These are phyloP conservation scores for Tanacetum coccineum DNA, from an alignment of 129 eudicot species.

Conservation along the genomic window DNA sequence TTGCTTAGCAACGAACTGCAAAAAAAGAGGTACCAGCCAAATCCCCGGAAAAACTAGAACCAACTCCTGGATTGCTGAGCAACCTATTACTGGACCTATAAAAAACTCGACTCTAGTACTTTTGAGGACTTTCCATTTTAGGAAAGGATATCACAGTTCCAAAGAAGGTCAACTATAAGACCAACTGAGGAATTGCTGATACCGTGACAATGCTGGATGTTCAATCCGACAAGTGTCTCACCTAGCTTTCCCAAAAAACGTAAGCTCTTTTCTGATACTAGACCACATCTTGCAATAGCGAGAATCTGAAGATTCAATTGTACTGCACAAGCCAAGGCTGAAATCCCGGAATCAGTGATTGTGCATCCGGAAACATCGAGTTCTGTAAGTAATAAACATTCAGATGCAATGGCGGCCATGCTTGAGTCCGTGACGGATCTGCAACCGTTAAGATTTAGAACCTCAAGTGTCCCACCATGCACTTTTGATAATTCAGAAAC, in stretches of 20 bases:
- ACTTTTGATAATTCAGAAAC: slow-evolving; percentile 41
- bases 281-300: slow-evolving; percentile 58
- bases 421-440: slow-evolving; percentile 50
- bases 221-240: slow-evolving; percentile 49
- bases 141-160: slow-evolving; percentile 65
- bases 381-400: slow-evolving; percentile 57
- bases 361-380: slow-evolving; percentile 54
- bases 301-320: slow-evolving; percentile 57
- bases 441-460: slow-evolving; percentile 65
- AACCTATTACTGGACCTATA: slow-evolving; percentile 42
- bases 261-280: slow-evolving; percentile 49
- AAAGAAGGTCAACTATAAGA: slow-evolving; percentile 42
- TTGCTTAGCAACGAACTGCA: slow-evolving; percentile 40
- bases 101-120: slow-evolving; percentile 23
- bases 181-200: slow-evolving; percentile 44
- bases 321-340: slow-evolving; percentile 52
- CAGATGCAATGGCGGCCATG: slow-evolving; percentile 52
- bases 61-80: slow-evolving; percentile 32
- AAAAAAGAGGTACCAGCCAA: slow-evolving; percentile 50
- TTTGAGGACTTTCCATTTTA: slow-evolving; percentile 15
- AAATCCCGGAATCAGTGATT: slow-evolving; percentile 63
- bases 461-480: slow-evolving; percentile 71
- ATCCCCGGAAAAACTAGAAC: slow-evolving; percentile 45
- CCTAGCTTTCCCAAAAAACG: slow-evolving; percentile 45
- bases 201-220: slow-evolving; percentile 47